Evolutionary conservation across 1,139 yeast species (phyloP).

Genomic region (Kodamaea derodonti): DNA sequence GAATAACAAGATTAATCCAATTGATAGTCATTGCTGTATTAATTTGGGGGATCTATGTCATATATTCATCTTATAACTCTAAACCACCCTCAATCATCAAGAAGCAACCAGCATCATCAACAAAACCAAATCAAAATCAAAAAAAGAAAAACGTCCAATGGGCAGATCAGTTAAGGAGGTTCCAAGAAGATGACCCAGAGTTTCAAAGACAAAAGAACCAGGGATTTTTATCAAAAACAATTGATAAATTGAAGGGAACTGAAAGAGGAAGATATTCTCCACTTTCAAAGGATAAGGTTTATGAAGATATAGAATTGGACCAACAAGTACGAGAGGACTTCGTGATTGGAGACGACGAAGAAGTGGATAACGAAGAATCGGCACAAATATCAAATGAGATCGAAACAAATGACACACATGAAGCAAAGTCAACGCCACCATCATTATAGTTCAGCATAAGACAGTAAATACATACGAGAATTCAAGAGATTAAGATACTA

Average conservation of each 20-base stretch:
- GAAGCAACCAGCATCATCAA: slow-evolving; percentile 21
- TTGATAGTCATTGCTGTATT: slow-evolving; percentile 36
- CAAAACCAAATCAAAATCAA: slow-evolving; percentile 10
- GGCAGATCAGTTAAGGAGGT: slow-evolving; percentile 48
- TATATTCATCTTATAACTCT: slow-evolving; percentile 36
- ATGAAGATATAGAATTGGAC: slow-evolving; percentile 39
- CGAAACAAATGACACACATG: too few species aligned
- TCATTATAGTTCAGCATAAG: too few species aligned
- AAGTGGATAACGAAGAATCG: slow-evolving; percentile 13
- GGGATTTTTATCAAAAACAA: slow-evolving; percentile 38
- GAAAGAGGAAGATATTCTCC: slow-evolving; percentile 29
- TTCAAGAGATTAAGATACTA: too few species aligned
- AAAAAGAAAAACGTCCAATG: slow-evolving; percentile 56
- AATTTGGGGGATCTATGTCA: slow-evolving; percentile 43
- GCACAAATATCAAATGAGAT: too few species aligned
- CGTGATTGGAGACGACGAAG: slow-evolving; percentile 48
- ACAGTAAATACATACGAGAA: too few species aligned
- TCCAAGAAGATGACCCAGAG: slow-evolving; percentile 31
- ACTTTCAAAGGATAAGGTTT: slow-evolving; percentile 15
- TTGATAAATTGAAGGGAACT: slow-evolving; percentile 31
- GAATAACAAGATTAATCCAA: slow-evolving; percentile 40
- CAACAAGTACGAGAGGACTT: slow-evolving; percentile 20
- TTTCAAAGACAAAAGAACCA: slow-evolving; percentile 14
- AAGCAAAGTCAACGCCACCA: too few species aligned
- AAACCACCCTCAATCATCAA: slow-evolving; percentile 44